A percentile compares a stretch with the other conserved stretches of the same genome.
phyloP scores from a whole-genome alignment of 495 filamentous ascomycete species.

The Massariosphaeria phaeospora region DNA sequence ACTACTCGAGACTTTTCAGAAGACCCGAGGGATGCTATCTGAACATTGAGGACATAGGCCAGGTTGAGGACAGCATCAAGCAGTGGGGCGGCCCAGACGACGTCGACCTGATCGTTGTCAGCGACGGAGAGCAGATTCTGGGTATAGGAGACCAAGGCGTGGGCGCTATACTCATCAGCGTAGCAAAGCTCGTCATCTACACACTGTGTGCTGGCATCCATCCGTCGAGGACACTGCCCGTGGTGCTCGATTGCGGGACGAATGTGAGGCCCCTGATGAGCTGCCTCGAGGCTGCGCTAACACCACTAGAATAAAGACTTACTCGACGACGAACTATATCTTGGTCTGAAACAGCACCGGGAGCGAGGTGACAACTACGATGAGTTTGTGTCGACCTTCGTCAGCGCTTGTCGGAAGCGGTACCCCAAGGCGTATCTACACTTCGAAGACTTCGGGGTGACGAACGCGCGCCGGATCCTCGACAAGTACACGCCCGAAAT shows the following conservation, averaged over 20 bases:
- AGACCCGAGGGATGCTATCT: conserved; percentile 69
- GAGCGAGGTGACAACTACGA: conserved; percentile 72
- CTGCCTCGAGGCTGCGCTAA: conserved; percentile 12
- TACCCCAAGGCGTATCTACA: conserved; percentile 83
- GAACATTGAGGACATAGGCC: conserved; percentile 55
- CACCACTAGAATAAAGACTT: conserved; percentile 60
- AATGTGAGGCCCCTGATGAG: conserved; percentile 45
- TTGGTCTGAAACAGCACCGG: conserved; percentile 65
- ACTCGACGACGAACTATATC: conserved; percentile 73
- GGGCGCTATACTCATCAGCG: conserved; percentile 77
- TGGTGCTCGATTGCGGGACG: conserved; percentile 85
- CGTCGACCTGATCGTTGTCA: conserved; percentile 85
- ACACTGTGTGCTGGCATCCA: conserved; percentile 83
- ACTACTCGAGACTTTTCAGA: conserved; percentile 75
- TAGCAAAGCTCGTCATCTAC: conserved; percentile 76
- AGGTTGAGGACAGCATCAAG: conserved; percentile 58
- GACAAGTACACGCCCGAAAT: conserved; percentile 67
- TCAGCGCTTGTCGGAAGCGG: conserved; percentile 57
- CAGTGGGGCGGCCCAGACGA: conserved; percentile 67
- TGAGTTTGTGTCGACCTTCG: conserved; percentile 68
- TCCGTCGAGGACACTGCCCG: conserved; percentile 70
- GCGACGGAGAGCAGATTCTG: conserved; percentile 74
- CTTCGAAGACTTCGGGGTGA: conserved; percentile 63
- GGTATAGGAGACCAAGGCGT: conserved; percentile 92
- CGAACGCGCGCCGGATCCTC: conserved; percentile 61